Base-by-base conservation (phyloP, 805 yeast genomes). In the Millerago galiae region DNA sequence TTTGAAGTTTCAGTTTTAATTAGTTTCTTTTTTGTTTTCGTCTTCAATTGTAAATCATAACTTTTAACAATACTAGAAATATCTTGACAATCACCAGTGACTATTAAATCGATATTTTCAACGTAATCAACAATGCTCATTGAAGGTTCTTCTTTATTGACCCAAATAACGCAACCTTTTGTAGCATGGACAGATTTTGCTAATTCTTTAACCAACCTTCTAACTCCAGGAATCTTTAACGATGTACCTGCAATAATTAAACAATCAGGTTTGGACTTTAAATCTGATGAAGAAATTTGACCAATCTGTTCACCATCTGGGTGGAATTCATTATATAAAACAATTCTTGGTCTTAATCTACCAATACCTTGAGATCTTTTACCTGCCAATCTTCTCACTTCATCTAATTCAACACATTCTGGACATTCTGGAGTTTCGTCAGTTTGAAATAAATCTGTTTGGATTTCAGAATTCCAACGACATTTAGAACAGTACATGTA, bases 251-350 rank as follows among this genome's bases (percentile, higher is more conserved):
- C 85, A 40, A 89, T 81, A 7, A 89, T 63, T 36, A 88, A 62
- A 53, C 91, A 81, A 58, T 89, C 96, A 14, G 95, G 89, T 31
- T 72, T 72, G 10, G 70, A 62, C 45, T 68, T 71, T 34, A 85
- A 60, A 60, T 89, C 96, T 2, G 70, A 50, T 14, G 82, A 82
- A 5, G 88, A 74, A 4, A 84, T 75, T 40, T 78, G 76, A 1
- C 95, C 95, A 37, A 89, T 87, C 25, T 82, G 75, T 35, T 91
- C 95, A 47, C 93, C 89, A 58, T 88, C 95, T 1, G 95, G 95
- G 56, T 89, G 85, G 43, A 72, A 70, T 53, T 89, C 87, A 66
- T 85, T 72, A 68, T 90, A 81, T 9, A 81, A 59, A 3, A 81
- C 84, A 25, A 81, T 77, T 50, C 83, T 64, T 2, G 89, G 88